Percentiles rank a stretch among this genome's conserved stretches.
Evolutionary conservation across 2,329 filamentous ascomycete genomes (phyloP).

Genomic region (Paecilomyces fulvus): DNA sequence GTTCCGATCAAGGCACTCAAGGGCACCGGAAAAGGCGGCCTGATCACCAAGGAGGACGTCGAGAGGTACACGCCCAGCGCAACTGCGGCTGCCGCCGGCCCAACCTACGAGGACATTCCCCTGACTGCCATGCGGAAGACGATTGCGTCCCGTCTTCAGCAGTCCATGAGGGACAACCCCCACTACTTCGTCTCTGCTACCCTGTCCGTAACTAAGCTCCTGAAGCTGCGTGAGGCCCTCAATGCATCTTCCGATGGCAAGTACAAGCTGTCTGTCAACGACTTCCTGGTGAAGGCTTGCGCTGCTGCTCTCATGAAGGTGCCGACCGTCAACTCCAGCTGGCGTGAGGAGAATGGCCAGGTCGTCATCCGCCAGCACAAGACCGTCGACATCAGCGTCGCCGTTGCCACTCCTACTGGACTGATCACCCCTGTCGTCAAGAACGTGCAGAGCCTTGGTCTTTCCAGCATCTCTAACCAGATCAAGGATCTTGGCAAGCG

Average conservation of each 20-base stretch:
- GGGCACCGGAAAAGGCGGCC: slow-evolving; percentile 76
- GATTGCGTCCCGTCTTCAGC: slow-evolving; percentile 80
- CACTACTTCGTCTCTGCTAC: slow-evolving; percentile 95
- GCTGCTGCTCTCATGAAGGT: slow-evolving; percentile 85
- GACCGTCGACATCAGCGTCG: slow-evolving; percentile 89
- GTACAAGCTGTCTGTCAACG: slow-evolving; percentile 99
- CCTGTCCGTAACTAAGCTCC: slow-evolving; percentile 86
- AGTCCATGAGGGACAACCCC: slow-evolving; percentile 88
- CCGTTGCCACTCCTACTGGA: slow-evolving; percentile 83
- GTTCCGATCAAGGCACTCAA: slow-evolving; percentile 70
- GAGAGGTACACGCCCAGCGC: slow-evolving; percentile 67
- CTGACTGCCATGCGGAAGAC: slow-evolving; percentile 95
- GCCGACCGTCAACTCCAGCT: slow-evolving; percentile 90
- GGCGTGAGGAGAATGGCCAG: slow-evolving; percentile 69
- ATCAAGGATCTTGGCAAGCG: slow-evolving; percentile 97
- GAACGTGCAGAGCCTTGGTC: slow-evolving; percentile 75
- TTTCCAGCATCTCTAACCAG: slow-evolving; percentile 76
- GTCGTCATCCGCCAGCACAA: slow-evolving; percentile 83
- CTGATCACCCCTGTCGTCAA: slow-evolving; percentile 97
- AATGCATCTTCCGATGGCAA: slow-evolving; percentile 82
- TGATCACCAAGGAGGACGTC: slow-evolving; percentile 85
- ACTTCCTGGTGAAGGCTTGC: slow-evolving; percentile 97
- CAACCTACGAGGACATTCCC: slow-evolving; percentile 74
- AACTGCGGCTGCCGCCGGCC: slow-evolving; percentile 45
- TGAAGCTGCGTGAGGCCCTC: slow-evolving; percentile 90